Evolutionary conservation across 306 rosid genomes (phyloP), one percentile per base, ranked within the genome.

Genomic region (Quercus berberidifolia): DNA sequence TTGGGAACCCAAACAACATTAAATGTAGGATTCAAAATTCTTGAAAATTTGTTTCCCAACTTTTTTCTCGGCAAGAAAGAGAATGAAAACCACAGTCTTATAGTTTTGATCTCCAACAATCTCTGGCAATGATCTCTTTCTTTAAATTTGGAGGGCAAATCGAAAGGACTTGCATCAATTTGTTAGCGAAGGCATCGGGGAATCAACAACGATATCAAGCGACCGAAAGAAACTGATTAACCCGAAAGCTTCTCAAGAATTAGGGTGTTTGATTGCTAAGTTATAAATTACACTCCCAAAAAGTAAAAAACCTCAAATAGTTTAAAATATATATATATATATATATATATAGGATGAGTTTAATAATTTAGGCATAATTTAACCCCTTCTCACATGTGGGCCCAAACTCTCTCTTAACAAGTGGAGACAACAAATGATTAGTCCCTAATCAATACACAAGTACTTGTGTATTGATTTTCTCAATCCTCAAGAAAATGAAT

Each of bases 211-310:
- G 26, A 84, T 77, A 77, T 84, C 85, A 21, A 84, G 85, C 85
- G 80, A 84, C 82, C 85, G 82, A 76, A 84, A 80, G 82, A 76
- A 84, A 80, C 41, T 81, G 80, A 30, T 81, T 81, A 35, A 25
- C 77, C 87, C 1, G 83, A 85, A 76, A 84, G 82, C 59, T 84
- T 84, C 82, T 81, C 85, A 30, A 84, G 85, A 15, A 84, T 85
- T 74, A 74, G 33, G 55, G 51, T 43, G 41, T 31, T 31, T 31
- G 35, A 1, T 31, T 31, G 35, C 6, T 5, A 31, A 31, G 6
- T 31, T 5, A 31, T 31, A 4, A 5, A 5, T 31, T 31, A 31
- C 35, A 31, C 35, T 31, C 1, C 35, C 6, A 31, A 35, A 35
- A 35, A 6, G 6, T 5, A 35, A 35, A 35, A 35, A 35, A 33